These are phyloP conservation scores for carrot (Daucus carota) DNA, from an alignment of 129 eudicot genomes.

Conservation along the genomic window DH1_v3.0 NC_030385.2:25993501-25994000, in stretches of 20 bases:
- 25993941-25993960: neutral
- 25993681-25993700: slow-evolving; percentile 10
- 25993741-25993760: neutral
- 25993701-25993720: neutral
- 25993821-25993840: slow-evolving; percentile 1
- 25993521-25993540: no score
- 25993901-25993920: neutral
- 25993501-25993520: no score
- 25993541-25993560: no score
- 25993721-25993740: neutral
- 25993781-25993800: neutral
- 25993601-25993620: no score
- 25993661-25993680: slow-evolving; percentile 11
- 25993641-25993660: slow-evolving; percentile 15
- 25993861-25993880: neutral
- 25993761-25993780: neutral
- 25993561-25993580: no score
- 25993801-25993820: neutral
- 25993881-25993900: neutral
- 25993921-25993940: slow-evolving; percentile 1
- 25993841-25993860: neutral
- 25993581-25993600: no score
- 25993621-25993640: no score
- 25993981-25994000: slow-evolving; percentile 12
- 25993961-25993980: neutral